Conservation (phyloP, 2,329 filamentous ascomycete species). For the Hypoxylon sp. region DNA sequence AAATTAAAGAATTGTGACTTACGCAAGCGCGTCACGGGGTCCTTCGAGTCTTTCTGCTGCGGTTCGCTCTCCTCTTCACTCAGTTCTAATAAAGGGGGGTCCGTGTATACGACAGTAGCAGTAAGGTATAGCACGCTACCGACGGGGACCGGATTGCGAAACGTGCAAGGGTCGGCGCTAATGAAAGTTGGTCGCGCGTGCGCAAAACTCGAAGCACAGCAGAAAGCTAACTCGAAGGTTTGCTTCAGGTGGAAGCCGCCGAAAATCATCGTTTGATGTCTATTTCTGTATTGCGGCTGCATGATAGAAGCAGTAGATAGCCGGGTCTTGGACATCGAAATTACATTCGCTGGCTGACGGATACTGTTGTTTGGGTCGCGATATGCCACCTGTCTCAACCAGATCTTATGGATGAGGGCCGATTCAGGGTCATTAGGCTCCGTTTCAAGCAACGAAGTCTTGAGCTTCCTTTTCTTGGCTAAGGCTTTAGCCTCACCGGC, state of each 20-base stretch:
- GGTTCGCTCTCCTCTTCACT: constrained; percentile 62
- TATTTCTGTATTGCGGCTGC: constrained; percentile 69
- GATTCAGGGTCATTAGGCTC: constrained; percentile 78
- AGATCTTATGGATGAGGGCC: constrained; percentile 78
- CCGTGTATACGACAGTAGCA: constrained; percentile 77
- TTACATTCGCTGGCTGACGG: constrained; percentile 53
- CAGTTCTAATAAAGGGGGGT: constrained; percentile 64
- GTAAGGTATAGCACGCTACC: constrained; percentile 80
- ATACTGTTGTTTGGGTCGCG: constrained; percentile 55
- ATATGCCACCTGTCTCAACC: constrained; percentile 75
- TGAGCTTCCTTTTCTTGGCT: constrained; percentile 72
- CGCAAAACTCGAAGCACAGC: constrained; percentile 77
- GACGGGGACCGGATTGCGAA: constrained; percentile 80
- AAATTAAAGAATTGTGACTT: no score
- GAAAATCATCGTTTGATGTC: constrained; percentile 82
- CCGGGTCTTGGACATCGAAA: constrained; percentile 71
- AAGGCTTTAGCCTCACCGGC: constrained; percentile 69
- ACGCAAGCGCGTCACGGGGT: constrained; percentile 63
- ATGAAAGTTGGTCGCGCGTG: constrained; percentile 78
- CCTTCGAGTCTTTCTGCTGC: constrained; percentile 41
- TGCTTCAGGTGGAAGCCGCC: constrained; percentile 80
- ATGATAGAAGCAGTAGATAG: constrained; percentile 75
- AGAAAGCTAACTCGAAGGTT: constrained; percentile 81
- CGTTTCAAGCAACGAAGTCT: constrained; percentile 71
- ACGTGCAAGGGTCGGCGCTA: constrained; percentile 78